Evolutionary conservation across 129 eudicot species (phyloP).

Genomic region (Artemisia annua): DNA sequence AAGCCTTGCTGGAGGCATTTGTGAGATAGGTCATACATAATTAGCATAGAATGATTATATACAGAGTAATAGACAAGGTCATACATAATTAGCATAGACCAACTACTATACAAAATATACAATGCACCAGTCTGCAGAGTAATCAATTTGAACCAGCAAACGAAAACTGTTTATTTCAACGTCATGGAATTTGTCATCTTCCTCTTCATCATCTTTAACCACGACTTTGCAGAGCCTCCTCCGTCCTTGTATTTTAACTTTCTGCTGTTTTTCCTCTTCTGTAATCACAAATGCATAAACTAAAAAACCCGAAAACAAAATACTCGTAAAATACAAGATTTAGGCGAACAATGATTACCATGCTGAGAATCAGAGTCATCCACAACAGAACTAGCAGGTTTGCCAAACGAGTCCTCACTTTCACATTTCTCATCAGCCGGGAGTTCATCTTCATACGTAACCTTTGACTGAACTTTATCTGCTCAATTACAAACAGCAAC

Average conservation of each 20-base stretch:
- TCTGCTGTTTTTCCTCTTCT: slow-evolving; percentile 39
- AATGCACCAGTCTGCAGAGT: too few relatives aligned
- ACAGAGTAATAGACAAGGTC: too few relatives aligned
- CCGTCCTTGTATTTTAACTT: slow-evolving; percentile 71
- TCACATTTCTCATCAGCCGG: slow-evolving; percentile 11
- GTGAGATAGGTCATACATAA: too few relatives aligned
- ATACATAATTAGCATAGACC: too few relatives aligned
- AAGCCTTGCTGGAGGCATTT: too few relatives aligned
- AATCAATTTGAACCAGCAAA: too few relatives aligned
- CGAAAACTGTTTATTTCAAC: too few relatives aligned
- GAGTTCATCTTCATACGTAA: slow-evolving; percentile 16
- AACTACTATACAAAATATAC: too few relatives aligned
- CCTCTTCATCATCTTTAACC: slow-evolving; percentile 32
- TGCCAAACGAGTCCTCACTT: slow-evolving; percentile 12
- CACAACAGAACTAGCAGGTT: slow-evolving; percentile 18
- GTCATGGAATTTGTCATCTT: slow-evolving; percentile 18
- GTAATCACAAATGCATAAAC: slow-evolving; percentile 19
- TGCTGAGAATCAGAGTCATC: slow-evolving; percentile 32
- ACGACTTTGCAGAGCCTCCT: slow-evolving; percentile 86
- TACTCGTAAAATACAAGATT: not conserved
- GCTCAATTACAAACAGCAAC: slow-evolving; percentile 16
- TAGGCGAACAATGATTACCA: slow-evolving; percentile 26
- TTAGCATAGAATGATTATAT: too few relatives aligned
- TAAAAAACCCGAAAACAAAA: slow-evolving; percentile 7
- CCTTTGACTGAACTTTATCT: slow-evolving; percentile 11